Base-by-base conservation (phyloP, 495 filamentous ascomycete species). In the Xylaria venustula region DNA sequence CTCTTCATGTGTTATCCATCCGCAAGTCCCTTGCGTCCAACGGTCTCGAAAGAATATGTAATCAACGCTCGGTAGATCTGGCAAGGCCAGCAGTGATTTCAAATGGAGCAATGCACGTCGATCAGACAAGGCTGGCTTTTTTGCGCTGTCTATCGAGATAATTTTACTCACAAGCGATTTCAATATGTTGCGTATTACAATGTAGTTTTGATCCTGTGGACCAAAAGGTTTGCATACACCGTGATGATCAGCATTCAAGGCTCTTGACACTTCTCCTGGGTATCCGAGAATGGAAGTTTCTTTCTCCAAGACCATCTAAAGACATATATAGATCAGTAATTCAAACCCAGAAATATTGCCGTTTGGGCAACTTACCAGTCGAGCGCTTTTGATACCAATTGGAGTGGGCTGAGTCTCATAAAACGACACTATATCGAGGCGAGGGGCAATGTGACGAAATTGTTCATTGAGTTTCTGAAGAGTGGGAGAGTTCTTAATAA, bases 271-370 rank as follows among this genome's bases (percentile, higher is more conserved):
- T 61, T 83, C 80, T 2, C 70, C 70, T 6, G 69, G 67, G 54
- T 79, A 81, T 25, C 79, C 79, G n/a, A 82, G 67, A 1, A 74
- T 61, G 0, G 81, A 74, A 0, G 79, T 81, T 5, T 80, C 73
- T 40, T 70, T 75, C 2, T 79, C 75, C 12, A 83, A 62, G 26
- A 83, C 67, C 54, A 82, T 66, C 48, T 51, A 11, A 11, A 30
- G 30, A 0, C 11, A 20, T 34, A n/a, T n/a, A n/a, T n/a, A n/a
- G 5, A 11, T 34, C 30, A 34, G 30, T 11, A 11, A 5, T 5
- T 34, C 11, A 34, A 11, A 5, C 5, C 30, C 11, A 11, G 30
- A 34, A 34, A 5, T 34, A 11, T 5, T 34, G 11, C 11, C 5
- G 30, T 34, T 11, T 34, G 30, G 11, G 30, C 11, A 5, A 5